Evolutionary conservation across 257 asterid species (phyloP), one percentile per base, ranked within the genome.

Genomic region (Scutellaria galericulata): DNA sequence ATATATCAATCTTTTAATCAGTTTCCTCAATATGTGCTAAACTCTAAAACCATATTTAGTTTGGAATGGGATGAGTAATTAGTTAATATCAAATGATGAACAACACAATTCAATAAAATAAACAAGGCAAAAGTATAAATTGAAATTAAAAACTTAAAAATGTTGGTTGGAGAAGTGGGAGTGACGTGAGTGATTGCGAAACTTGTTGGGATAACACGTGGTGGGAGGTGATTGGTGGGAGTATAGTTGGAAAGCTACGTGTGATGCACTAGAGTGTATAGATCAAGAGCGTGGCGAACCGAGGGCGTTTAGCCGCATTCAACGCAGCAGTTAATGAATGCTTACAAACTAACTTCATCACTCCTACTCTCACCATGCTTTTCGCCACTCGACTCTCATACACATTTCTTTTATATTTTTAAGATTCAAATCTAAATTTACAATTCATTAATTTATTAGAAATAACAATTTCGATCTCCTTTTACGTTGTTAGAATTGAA

Each of bases 171-270:
- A n/a, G 62, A 61, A 50, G 75, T 54, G 71, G 52, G 73, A 6
- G 47, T 55, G 56, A 70, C 48, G 72, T 79, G 69, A 71, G 39
- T 24, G 7, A 45, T 60, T 60, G 45, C 8, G 4, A 47, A 59
- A n/a, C 18, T 48, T 59, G 40, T 62, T 44, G 71, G 53, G 63
- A 60, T 50, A 69, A 50, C 37, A 74, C 66, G 73, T 79, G 80
- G 66, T 20, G 14, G 40, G 42, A n/a, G 44, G 8, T 71, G 76
- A 68, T 80, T 75, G 81, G 84, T 7, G 7, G n/a, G 58, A n/a
- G 46, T 45, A 50, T 59, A 47, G 63, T 64, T 77, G 79, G 81
- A 73, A 42, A 64, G 77, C 27, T 74, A 68, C 60, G 71, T 74
- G 77, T 74, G 70, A 74, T 69, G 62, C 72, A 67, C 39, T 35